Evolutionary conservation across 2,329 filamentous ascomycete species (phyloP), one percentile per base, ranked within the genome.

Genomic region (Stemphylium lycopersici): DNA sequence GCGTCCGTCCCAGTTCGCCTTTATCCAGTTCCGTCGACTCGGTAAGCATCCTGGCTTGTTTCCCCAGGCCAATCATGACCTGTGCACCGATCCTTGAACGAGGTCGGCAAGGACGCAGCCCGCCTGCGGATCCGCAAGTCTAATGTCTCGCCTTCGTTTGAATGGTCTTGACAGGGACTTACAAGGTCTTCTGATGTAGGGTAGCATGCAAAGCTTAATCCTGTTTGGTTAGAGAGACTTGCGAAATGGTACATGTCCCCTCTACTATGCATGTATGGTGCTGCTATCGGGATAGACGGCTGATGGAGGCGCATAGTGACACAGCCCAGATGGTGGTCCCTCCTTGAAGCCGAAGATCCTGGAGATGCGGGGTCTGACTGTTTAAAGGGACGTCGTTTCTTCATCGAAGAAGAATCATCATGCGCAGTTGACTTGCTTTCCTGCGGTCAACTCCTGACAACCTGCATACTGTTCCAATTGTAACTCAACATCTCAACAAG

Each of bases 101-200:
- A 18, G 26, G 43, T 51, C 50, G 45, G 48, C 48, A 42, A 44
- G 45, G 45, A 52, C 52, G 49, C 50, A 57, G 52, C 42, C 52
- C 50, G 33, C 20, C 52, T 72, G 69, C 70, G 70, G 71, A 72
- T 70, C 69, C 69, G 70, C 69, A 69, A 48, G 48, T 49, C 45
- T 52, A 37, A 57, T 55, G 62, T 36, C 55, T 36, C 37, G 33
- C 39, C 44, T 37, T 38, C 37, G 55, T 33, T 50, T 42, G 16
- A 48, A 54, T 47, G 49, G 53, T 53, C 56, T 52, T 43, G 46
- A 36, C 44, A 34, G 42, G 6, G 42, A 42, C 47, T 49, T 49
- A 52, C 44, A 40, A 41, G 37, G n/a, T 47, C 16, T 54, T 46
- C 26, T 52, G 36, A 49, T 52, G 52, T 48, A 61, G 54, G 45